Percentiles rank a stretch among this genome's conserved stretches.
Evolutionary conservation across 192 early-diverging fungal genomes (phyloP).

Genomic region (Chytriomyces confervae): DNA sequence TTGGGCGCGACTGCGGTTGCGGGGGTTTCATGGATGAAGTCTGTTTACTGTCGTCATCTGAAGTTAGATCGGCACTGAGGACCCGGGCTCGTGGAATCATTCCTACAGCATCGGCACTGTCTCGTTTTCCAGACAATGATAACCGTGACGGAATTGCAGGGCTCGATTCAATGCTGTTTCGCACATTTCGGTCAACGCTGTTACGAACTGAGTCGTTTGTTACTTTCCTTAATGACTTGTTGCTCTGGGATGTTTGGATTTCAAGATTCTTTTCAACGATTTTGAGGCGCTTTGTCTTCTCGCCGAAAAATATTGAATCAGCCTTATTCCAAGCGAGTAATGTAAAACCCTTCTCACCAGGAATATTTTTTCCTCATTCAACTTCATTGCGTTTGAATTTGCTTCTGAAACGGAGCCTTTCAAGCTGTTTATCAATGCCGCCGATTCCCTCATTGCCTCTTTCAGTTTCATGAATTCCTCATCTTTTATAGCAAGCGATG

Average conservation of each 20-base stretch:
- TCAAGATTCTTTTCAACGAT: constrained; percentile 22
- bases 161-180: neutral
- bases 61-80: neutral
- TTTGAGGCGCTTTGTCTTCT: constrained; percentile 8
- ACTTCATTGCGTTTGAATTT: neutral
- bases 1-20: neutral
- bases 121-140: neutral
- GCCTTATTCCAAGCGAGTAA: neutral
- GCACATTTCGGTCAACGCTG: neutral
- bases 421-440: neutral
- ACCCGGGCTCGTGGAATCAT: neutral
- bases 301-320: neutral
- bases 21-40: neutral
- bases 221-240: neutral
- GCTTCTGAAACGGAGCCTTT: neutral
- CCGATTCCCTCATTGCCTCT: neutral
- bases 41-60: neutral
- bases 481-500: neutral
- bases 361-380: constrained; percentile 2
- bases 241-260: neutral
- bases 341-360: neutral
- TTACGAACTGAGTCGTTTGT: neutral
- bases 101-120: neutral
- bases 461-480: neutral
- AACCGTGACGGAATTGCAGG: neutral